Evolutionary conservation across 164 flowering plant species (phyloP), one percentile per base, ranked within the genome.

Genomic region (Sextonia rubra): DNA sequence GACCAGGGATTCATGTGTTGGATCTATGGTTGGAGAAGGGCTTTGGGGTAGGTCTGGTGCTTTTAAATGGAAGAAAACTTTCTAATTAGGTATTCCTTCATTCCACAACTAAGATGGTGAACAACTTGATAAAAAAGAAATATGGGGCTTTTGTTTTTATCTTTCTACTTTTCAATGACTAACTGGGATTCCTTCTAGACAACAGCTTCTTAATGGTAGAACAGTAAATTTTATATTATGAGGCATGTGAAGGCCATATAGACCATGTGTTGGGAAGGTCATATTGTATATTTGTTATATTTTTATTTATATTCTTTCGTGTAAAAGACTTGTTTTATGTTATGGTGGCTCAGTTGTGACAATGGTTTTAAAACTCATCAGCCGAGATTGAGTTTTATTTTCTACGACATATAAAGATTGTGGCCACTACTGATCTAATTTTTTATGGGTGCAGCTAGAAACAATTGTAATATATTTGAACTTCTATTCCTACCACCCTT

Each of bases 181-280:
- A 52, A 52, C 20, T 12, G 3, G 20, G n/a, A 20, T 52, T 52
- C 58, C 58, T 52, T 52, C 58, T 52, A 8, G 44, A 37, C 44
- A 37, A 37, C 8, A 37, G 44, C 11, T 37, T 37, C 44, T 37
- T 37, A 37, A 37, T 37, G 44, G 44, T 37, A 37, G 58, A 15
- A 15, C n/a, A 15, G 56, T 61, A 11, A 25, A 26, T 68, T 74
- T 25, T 68, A 58, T 44, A 60, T 9, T 44, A 32, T 47, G 66
- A 18, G 47, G 75, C 76, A 68, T 60, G 76, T 74, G 76, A 52
- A 44, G 64, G 47, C 76, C 75, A 74, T 55, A 68, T 1, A 25
- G 20, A 25, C 67, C 67, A 64, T 29, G 67, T 64, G 67, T 15
- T 29, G 37, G 47, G 7, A 1, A 15, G 27, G 2, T 11, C 67